phyloP scores from a whole-genome alignment of 176 grass and related monocot species.

The Juncus inflexus region DNA sequence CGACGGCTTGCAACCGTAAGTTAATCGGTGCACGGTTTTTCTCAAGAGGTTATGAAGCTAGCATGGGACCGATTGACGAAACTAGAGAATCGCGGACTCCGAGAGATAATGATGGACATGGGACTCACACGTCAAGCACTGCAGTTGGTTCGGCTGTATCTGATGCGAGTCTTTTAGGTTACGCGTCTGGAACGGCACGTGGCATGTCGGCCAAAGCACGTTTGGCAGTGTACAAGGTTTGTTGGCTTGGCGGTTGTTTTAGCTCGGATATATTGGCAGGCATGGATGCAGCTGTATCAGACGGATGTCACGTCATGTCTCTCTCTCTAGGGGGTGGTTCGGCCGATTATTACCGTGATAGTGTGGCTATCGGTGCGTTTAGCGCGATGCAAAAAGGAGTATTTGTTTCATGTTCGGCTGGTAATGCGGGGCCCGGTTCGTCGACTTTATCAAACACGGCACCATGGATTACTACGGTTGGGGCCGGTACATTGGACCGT shows the following conservation, averaged over 20 bases:
- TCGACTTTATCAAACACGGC: constrained; percentile 75
- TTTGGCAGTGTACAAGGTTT: constrained; percentile 86
- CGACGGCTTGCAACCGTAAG: constrained; percentile 68
- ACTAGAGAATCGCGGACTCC: constrained; percentile 55
- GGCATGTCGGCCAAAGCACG: constrained; percentile 73
- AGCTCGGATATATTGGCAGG: constrained; percentile 91
- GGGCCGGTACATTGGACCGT: constrained; percentile 69
- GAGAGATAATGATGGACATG: constrained; percentile 75
- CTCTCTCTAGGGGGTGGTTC: constrained; percentile 77
- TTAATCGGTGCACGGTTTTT: constrained; percentile 81
- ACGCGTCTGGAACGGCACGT: constrained; percentile 67
- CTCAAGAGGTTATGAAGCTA: constrained; percentile 63
- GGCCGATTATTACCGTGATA: constrained; percentile 67
- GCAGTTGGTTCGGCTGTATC: constrained; percentile 40
- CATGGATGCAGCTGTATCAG: constrained; percentile 66
- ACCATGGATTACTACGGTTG: constrained; percentile 82
- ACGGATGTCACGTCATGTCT: constrained; percentile 77
- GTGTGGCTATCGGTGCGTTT: constrained; percentile 81
- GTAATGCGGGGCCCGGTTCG: constrained; percentile 57
- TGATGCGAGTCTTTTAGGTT: constrained; percentile 59
- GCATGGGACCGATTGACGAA: constrained; percentile 67
- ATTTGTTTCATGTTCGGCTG: constrained; percentile 75
- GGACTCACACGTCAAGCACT: constrained; percentile 78
- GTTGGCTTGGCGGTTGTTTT: constrained; percentile 84
- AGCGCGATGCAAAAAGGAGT: constrained; percentile 69